These are phyloP conservation scores for Malus orientalis DNA, from an alignment of 306 rosid genomes.

Conservation along the genomic window DNA sequence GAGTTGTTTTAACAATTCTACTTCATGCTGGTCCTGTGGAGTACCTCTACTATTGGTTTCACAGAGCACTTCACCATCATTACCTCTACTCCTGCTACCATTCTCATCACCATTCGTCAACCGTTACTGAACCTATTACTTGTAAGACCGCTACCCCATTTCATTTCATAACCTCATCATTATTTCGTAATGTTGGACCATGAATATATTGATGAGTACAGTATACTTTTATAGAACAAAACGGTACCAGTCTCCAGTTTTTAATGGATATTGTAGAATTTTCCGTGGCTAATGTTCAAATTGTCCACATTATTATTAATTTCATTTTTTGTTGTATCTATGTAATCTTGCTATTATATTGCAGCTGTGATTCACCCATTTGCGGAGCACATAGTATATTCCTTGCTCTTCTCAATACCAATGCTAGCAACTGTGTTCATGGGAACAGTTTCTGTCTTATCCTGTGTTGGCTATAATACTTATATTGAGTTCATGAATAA, in stretches of 20 bases:
- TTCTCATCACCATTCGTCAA: conserved; percentile 48
- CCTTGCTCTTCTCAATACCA: conserved; percentile 26
- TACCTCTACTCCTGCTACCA: conserved; percentile 45
- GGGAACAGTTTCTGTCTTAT: conserved; percentile 3
- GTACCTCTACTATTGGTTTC: conserved; percentile 44
- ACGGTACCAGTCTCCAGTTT: no score
- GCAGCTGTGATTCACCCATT: conserved; percentile 51
- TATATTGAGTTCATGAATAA: conserved; percentile 44
- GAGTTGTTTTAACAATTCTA: conserved; percentile 16
- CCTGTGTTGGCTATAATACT: neutral
- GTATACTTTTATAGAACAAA: no score
- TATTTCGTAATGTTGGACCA: no score
- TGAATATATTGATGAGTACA: no score
- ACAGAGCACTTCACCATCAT: conserved; percentile 49
- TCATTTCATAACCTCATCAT: no score
- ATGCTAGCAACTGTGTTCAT: neutral
- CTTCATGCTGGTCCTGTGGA: conserved; percentile 36
- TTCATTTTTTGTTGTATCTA: neutral
- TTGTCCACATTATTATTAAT: no score
- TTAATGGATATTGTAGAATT: no score
- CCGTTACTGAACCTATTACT: conserved; percentile 44
- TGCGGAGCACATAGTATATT: conserved; percentile 36
- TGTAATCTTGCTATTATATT: neutral
- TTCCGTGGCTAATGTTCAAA: no score
- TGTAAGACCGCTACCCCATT: conserved; percentile 15